Conservation (phyloP, 768 basidiomycete species). For the Tephrocybe sp. region DNA sequence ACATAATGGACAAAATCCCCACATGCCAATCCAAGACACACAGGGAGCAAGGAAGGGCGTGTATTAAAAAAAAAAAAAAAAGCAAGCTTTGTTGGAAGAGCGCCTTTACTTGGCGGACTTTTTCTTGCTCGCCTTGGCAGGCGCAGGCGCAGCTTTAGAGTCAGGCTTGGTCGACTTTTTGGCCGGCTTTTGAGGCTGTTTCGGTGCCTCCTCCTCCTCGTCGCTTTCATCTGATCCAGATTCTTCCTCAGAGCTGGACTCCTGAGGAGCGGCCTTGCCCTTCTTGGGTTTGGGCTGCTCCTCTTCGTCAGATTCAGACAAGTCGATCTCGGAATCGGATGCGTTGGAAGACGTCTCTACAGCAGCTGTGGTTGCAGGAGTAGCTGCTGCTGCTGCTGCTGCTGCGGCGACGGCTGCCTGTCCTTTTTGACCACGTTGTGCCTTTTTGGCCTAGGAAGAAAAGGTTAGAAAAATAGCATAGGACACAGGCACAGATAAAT, state of each 20-base stretch:
- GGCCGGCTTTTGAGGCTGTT: constrained; percentile 19
- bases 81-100: too few relatives aligned
- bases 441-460: constrained; percentile 22
- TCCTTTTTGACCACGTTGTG: constrained; percentile 8
- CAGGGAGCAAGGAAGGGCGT: background rate
- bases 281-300: constrained; percentile 14
- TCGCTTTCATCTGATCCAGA: constrained; percentile 19
- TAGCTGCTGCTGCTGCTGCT: constrained; percentile 11
- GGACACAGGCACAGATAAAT: background rate
- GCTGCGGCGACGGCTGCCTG: constrained; percentile 4
- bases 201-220: constrained; percentile 19
- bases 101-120: constrained; percentile 14
- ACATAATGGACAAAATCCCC: background rate
- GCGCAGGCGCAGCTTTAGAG: constrained; percentile 6
- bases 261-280: constrained; percentile 17
- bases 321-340: constrained; percentile 28
- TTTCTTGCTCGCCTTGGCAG: constrained; percentile 26
- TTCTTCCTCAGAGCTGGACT: constrained; percentile 27
- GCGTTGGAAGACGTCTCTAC: constrained; percentile 28
- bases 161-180: constrained; percentile 27
- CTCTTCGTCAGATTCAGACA: constrained; percentile 34
- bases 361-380: constrained; percentile 17
- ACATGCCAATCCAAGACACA: background rate
- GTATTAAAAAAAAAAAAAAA: background rate
- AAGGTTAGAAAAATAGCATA: background rate